phyloP scores from a whole-genome alignment of 2,329 filamentous ascomycete genomes.

The Apiospora malaysiana region DNA sequence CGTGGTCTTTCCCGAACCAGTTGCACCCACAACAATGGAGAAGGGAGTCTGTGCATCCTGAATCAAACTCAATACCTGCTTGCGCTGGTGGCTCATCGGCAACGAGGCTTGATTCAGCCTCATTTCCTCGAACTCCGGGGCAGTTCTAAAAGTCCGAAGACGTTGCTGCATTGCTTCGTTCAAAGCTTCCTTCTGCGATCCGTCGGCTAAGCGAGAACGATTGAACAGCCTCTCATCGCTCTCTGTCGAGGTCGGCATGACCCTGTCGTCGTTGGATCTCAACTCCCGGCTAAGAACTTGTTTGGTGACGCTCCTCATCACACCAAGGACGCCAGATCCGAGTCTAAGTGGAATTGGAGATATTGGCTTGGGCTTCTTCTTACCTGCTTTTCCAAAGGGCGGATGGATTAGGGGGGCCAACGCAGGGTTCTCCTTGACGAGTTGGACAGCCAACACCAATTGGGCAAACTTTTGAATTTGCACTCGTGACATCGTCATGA shows the following conservation, averaged over 20 bases:
- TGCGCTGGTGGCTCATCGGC: conserved; percentile 6
- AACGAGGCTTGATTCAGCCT: neutral
- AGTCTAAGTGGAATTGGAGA: neutral
- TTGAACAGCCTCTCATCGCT: neutral
- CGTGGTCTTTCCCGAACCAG: conserved; percentile 19
- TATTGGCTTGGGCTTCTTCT: neutral
- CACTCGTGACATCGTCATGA: neutral
- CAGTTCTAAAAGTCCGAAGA: neutral
- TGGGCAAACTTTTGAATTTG: neutral
- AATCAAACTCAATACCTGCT: neutral
- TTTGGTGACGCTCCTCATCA: neutral
- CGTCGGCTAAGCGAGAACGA: neutral
- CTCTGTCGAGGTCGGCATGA: neutral
- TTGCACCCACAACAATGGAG: conserved; percentile 18
- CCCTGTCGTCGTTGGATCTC: too few species aligned
- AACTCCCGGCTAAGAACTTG: neutral
- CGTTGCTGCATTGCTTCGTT: neutral
- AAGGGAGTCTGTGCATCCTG: neutral
- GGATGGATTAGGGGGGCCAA: neutral
- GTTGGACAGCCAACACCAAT: neutral
- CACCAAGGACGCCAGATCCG: neutral
- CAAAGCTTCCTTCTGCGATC: neutral
- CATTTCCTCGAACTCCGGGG: neutral
- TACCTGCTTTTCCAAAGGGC: neutral
- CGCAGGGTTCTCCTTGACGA: neutral